Evolutionary conservation across 2,329 filamentous ascomycete species (phyloP).

Genomic region (Aspergillus neotritici): DNA sequence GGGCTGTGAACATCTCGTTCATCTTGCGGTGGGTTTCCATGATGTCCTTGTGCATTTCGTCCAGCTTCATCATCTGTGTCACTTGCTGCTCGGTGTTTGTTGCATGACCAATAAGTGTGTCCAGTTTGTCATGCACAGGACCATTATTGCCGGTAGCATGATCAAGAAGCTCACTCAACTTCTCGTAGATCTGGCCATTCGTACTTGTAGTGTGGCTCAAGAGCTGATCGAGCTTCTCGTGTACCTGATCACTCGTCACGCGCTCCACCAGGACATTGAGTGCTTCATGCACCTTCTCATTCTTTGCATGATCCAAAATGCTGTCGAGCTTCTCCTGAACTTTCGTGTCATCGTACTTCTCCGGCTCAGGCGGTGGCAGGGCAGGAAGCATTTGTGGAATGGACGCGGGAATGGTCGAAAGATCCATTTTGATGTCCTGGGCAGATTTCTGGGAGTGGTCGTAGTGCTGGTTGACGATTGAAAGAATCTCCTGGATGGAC

Average conservation of each 20-base stretch:
- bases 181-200: constrained; percentile 50
- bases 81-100: constrained; percentile 64
- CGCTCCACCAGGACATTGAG: constrained; percentile 45
- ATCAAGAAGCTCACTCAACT: constrained; percentile 46
- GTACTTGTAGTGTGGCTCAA: constrained; percentile 28
- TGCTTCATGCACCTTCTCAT: constrained; percentile 55
- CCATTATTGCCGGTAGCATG: constrained; percentile 26
- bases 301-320: constrained; percentile 37
- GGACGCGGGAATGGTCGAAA: constrained; percentile 44
- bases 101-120: constrained; percentile 45
- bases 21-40: constrained; percentile 78
- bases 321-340: constrained; percentile 56
- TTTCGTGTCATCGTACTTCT: constrained; percentile 58
- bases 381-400: constrained; percentile 56
- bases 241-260: constrained; percentile 49
- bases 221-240: constrained; percentile 53
- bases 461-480: constrained; percentile 77
- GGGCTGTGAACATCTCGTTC: constrained; percentile 57
- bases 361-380: constrained; percentile 41
- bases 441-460: constrained; percentile 72
- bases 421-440: constrained; percentile 55
- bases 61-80: constrained; percentile 71
- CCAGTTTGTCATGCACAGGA: constrained; percentile 31
- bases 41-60: constrained; percentile 84
- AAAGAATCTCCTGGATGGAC: constrained; percentile 76